Conservation (phyloP, 2,329 filamentous ascomycete genomes). For the Orbilia ellipsospora region DNA sequence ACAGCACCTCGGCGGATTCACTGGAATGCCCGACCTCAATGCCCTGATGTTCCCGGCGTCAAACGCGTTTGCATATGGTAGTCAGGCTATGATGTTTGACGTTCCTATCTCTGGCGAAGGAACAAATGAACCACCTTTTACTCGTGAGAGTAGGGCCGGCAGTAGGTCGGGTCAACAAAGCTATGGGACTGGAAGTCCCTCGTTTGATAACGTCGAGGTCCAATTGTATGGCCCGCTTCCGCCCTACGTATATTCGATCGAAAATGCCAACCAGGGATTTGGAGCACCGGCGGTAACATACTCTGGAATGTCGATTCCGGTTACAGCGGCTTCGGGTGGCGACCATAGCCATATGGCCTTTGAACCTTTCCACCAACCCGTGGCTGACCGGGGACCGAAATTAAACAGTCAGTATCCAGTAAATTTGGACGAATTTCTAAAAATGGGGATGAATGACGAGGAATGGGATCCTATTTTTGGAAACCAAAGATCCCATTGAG, state of each 20-base stretch:
- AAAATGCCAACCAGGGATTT: conserved; percentile 53
- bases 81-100: conserved; percentile 73
- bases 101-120: conserved; percentile 22
- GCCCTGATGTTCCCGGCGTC: conserved; percentile 83
- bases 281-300: conserved; percentile 41
- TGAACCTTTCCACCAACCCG: conserved; percentile 25
- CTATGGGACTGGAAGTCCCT: conserved; percentile 65
- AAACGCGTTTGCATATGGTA: conserved; percentile 79
- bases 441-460: conserved; percentile 52
- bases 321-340: conserved; percentile 14
- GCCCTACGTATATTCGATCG: conserved; percentile 74
- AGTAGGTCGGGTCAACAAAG: conserved; percentile 60
- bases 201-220: conserved; percentile 76
- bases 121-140: conserved; percentile 60
- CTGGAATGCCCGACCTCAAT: conserved; percentile 73
- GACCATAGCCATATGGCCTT: conserved; percentile 35
- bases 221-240: conserved; percentile 78
- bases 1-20: conserved; percentile 62
- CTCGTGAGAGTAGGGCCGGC: conserved; percentile 58
- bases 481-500: conserved; percentile 29
- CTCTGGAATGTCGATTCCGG: conserved; percentile 15
- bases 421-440: conserved; percentile 46
- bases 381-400: conserved; percentile 31
- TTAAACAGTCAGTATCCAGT: conserved; percentile 26
- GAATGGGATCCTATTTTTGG: conserved; percentile 54